Percentiles rank a stretch among this genome's conserved stretches.
phyloP scores from a whole-genome alignment of 352 stramenopile species.

The Globisporangium splendens region DNA sequence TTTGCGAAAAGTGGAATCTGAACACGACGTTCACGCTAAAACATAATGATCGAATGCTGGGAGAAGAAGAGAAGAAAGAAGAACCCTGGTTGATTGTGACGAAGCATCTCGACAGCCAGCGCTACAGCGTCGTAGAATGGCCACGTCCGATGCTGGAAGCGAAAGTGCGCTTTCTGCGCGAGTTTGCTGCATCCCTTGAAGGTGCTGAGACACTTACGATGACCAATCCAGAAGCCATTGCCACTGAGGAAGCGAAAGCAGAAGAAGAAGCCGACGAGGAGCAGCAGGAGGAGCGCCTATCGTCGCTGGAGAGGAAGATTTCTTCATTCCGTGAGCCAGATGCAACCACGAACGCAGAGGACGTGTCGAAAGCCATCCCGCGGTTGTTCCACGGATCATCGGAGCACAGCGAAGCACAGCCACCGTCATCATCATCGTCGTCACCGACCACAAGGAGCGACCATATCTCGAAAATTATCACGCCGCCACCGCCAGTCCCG shows the following conservation, averaged over 20 bases:
- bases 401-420: not conserved
- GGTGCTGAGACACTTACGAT: slow-evolving; percentile 18
- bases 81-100: slow-evolving; percentile 31
- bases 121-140: slow-evolving; percentile 42
- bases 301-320: slow-evolving; percentile 11
- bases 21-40: slow-evolving; percentile 42
- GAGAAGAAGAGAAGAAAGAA: not conserved
- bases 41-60: slow-evolving; percentile 1
- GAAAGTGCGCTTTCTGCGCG: slow-evolving; percentile 42
- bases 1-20: slow-evolving; percentile 52
- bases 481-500: not conserved
- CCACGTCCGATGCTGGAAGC: slow-evolving; percentile 35
- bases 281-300: not conserved
- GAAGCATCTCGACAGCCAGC: slow-evolving; percentile 42
- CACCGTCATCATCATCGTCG: not conserved
- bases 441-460: not conserved
- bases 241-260: not conserved
- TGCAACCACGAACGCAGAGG: slow-evolving; percentile 4
- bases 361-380: slow-evolving; percentile 5
- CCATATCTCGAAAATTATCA: too few species aligned
- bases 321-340: slow-evolving; percentile 16
- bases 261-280: slow-evolving; percentile 2
- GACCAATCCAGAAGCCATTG: not conserved
- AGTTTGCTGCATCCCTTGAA: slow-evolving; percentile 43
- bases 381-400: not conserved